Evolutionary conservation across 2,329 filamentous ascomycete genomes (phyloP).

Genomic region (Penicillium occitanis): DNA sequence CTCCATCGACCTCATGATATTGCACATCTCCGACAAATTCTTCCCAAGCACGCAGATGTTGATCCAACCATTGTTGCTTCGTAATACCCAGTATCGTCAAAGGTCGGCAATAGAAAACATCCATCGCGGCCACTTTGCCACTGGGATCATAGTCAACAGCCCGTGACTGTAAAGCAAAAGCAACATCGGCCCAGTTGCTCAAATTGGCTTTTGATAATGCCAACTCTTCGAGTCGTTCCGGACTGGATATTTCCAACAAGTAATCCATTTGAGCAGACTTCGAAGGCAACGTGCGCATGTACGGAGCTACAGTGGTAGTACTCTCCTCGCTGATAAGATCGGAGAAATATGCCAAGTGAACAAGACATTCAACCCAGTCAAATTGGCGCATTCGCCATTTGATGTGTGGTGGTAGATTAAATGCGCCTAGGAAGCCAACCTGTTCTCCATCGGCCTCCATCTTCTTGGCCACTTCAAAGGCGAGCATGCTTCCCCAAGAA

Average conservation of each 20-base stretch:
- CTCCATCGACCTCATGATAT: constrained; percentile 40
- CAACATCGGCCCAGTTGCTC: constrained; percentile 1
- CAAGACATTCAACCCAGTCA: constrained; percentile 40
- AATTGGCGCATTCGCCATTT: constrained; percentile 45
- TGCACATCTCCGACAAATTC: constrained; percentile 33
- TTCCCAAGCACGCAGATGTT: constrained; percentile 37
- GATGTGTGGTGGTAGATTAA: constrained; percentile 54
- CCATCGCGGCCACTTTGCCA: constrained; percentile 40
- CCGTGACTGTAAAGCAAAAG: not conserved
- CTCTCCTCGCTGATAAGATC: constrained; percentile 39
- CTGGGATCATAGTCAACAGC: constrained; percentile 3
- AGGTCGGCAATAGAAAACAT: constrained; percentile 8
- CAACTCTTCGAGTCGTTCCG: not conserved
- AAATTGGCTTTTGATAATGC: constrained; percentile 5
- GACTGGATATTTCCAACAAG: not conserved
- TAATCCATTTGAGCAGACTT: constrained; percentile 12
- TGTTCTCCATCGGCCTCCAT: constrained; percentile 41
- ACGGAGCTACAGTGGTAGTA: not conserved
- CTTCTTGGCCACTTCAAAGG: constrained; percentile 53
- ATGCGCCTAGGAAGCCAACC: constrained; percentile 47
- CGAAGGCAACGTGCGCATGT: not conserved
- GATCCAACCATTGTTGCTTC: not conserved
- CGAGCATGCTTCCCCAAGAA: constrained; percentile 51
- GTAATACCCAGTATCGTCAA: not conserved
- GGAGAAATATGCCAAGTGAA: constrained; percentile 46